phyloP scores from a whole-genome alignment of 2,329 filamentous ascomycete species.

The Nectriaceae sp. region DNA sequence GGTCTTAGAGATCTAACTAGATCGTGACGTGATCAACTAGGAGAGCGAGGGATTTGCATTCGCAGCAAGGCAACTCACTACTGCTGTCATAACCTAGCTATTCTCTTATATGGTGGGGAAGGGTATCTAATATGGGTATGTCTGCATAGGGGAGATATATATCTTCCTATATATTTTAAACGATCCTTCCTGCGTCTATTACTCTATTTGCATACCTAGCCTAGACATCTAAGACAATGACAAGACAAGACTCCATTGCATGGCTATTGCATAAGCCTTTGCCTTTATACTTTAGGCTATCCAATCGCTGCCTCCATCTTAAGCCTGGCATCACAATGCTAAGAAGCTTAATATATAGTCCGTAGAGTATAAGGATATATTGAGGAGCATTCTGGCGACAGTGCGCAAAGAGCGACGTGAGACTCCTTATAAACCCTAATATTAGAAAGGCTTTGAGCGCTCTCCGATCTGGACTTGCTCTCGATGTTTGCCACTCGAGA shows the following conservation, averaged over 20 bases:
- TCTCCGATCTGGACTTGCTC: slow-evolving; percentile 33
- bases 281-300: slow-evolving; percentile 39
- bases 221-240: slow-evolving; percentile 36
- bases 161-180: slow-evolving; percentile 37
- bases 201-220: slow-evolving; percentile 33
- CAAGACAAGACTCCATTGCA: slow-evolving; percentile 35
- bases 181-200: slow-evolving; percentile 36
- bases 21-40: slow-evolving; percentile 34
- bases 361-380: slow-evolving; percentile 34
- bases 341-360: slow-evolving; percentile 33
- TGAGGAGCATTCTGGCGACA: slow-evolving; percentile 26
- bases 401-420: slow-evolving; percentile 17
- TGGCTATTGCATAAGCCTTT: slow-evolving; percentile 40
- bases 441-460: slow-evolving; percentile 31
- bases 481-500: slow-evolving; percentile 1
- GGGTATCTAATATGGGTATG: slow-evolving; percentile 36
- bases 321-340: slow-evolving; percentile 34
- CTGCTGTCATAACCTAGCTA: slow-evolving; percentile 40
- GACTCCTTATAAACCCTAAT: slow-evolving; percentile 27
- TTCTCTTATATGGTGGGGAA: slow-evolving; percentile 43
- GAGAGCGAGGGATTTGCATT: slow-evolving; percentile 33
- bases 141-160: slow-evolving; percentile 35
- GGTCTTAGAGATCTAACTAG: slow-evolving; percentile 34
- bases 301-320: slow-evolving; percentile 24
- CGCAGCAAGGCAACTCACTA: slow-evolving; percentile 29